phyloP scores from a whole-genome alignment of 495 filamentous ascomycete species.

The Viridothelium virens region DNA sequence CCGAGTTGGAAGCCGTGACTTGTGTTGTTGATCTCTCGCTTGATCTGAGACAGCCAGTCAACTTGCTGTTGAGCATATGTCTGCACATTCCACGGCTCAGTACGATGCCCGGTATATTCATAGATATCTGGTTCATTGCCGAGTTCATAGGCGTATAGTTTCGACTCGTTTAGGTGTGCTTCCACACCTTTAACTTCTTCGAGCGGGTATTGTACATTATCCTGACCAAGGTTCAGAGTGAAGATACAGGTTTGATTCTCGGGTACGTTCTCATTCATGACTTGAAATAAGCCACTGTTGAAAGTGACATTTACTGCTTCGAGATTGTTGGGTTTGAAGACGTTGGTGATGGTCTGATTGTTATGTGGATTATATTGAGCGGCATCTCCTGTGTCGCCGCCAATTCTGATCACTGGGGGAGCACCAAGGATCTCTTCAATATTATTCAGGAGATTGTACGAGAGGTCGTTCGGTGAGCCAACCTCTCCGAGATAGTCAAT shows the following conservation, averaged over 20 bases:
- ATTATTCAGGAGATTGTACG: constrained; percentile 11
- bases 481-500: constrained; percentile 12
- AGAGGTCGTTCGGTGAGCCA: constrained; percentile 13
- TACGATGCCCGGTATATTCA: neutral
- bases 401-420: constrained; percentile 11
- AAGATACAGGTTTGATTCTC: constrained; percentile 10
- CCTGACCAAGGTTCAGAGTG: constrained; percentile 13
- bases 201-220: neutral
- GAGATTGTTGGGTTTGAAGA: neutral
- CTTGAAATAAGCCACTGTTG: constrained; percentile 10
- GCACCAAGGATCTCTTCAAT: constrained; percentile 13
- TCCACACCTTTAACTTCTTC: constrained; percentile 8
- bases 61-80: constrained; percentile 1
- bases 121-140: constrained; percentile 16
- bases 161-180: constrained; percentile 7
- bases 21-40: constrained; percentile 1
- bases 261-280: constrained; percentile 13
- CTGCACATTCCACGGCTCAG: constrained; percentile 11
- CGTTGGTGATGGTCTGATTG: constrained; percentile 11
- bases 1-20: constrained; percentile 12
- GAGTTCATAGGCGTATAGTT: constrained; percentile 13
- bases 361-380: constrained; percentile 6
- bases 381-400: constrained; percentile 9
- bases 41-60: constrained; percentile 13
- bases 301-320: constrained; percentile 15